A percentile compares a stretch with the other conserved stretches of the same genome.
These are phyloP conservation scores for Boletus vermiculosoides DNA, from an alignment of 768 basidiomycete species.

Conservation along the genomic window DNA sequence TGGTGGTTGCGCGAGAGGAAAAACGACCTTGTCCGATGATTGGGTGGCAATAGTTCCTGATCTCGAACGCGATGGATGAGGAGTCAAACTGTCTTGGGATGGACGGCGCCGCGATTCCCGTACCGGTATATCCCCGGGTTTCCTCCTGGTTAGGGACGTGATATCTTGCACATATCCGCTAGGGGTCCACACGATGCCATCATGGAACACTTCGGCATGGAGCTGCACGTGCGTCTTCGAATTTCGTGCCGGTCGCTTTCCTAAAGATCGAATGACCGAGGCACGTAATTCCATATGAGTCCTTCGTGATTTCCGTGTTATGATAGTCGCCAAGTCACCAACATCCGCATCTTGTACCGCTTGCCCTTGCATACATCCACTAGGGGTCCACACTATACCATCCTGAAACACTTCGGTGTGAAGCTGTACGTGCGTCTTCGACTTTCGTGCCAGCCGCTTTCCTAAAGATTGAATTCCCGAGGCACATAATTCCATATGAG, in stretches of 20 bases:
- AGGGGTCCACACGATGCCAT: conserved; percentile 29
- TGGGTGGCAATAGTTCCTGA: conserved; percentile 16
- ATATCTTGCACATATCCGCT: conserved; percentile 27
- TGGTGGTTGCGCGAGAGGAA: conserved; percentile 8
- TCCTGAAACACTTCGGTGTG: conserved; percentile 33
- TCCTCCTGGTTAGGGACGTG: background rate
- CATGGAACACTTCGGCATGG: conserved; percentile 33
- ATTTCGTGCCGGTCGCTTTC: conserved; percentile 5
- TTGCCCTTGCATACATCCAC: conserved; percentile 19
- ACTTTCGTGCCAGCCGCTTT: conserved; percentile 4
- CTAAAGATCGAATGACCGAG: conserved; percentile 9
- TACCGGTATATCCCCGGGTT: background rate
- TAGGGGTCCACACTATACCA: conserved; percentile 30
- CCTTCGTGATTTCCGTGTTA: conserved; percentile 14
- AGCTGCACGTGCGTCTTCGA: conserved; percentile 39
- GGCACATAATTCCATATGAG: conserved; percentile 23
- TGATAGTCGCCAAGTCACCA: background rate
- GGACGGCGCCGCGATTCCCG: background rate
- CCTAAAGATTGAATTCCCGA: conserved; percentile 8
- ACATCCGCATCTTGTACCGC: background rate
- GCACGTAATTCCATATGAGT: conserved; percentile 24
- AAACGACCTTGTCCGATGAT: conserved; percentile 1
- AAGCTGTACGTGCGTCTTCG: conserved; percentile 37
- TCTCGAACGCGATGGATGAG: conserved; percentile 11
- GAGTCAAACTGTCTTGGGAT: background rate